These are phyloP conservation scores for Helenozyma baotianmanensis DNA, from an alignment of 805 yeast genomes.

Conservation along the genomic window DNA sequence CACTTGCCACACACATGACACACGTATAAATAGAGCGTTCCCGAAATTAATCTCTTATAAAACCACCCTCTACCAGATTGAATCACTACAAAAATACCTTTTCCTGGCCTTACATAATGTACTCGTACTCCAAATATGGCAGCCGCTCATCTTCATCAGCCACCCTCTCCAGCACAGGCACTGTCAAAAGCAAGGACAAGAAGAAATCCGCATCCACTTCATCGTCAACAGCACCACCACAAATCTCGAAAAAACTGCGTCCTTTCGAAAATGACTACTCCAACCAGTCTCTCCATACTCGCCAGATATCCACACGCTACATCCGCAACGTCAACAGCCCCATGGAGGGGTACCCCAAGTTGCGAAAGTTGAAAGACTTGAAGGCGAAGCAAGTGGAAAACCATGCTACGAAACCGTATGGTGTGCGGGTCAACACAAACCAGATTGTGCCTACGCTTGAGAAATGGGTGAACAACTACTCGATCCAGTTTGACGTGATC, in stretches of 20 bases:
- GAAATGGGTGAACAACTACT: constrained; percentile 55
- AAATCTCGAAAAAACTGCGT: constrained; percentile 6
- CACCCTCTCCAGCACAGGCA: constrained; percentile 5
- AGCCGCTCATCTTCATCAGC: constrained; percentile 8
- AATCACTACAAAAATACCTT: no score
- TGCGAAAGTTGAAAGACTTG: constrained; percentile 61
- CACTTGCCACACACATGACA: no score
- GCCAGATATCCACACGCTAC: constrained; percentile 55
- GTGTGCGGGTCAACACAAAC: constrained; percentile 50
- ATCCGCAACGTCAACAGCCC: constrained; percentile 65
- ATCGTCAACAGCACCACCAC: neutral
- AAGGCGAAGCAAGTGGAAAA: constrained; percentile 54
- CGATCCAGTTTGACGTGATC: constrained; percentile 76
- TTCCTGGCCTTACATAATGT: no score
- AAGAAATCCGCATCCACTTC: constrained; percentile 5
- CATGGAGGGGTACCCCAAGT: constrained; percentile 81
- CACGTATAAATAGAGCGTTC: no score
- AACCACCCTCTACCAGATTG: no score
- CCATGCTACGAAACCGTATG: constrained; percentile 61
- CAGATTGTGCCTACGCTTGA: constrained; percentile 55
- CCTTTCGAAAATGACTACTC: constrained; percentile 64
- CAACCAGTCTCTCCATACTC: constrained; percentile 61
- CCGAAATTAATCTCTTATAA: no score
- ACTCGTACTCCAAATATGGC: constrained; percentile 16
- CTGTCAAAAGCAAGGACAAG: constrained; percentile 8